Evolutionary conservation across 352 stramenopile genomes (phyloP), one percentile per base, ranked within the genome.

Genomic region (Vaucheria bursata): DNA sequence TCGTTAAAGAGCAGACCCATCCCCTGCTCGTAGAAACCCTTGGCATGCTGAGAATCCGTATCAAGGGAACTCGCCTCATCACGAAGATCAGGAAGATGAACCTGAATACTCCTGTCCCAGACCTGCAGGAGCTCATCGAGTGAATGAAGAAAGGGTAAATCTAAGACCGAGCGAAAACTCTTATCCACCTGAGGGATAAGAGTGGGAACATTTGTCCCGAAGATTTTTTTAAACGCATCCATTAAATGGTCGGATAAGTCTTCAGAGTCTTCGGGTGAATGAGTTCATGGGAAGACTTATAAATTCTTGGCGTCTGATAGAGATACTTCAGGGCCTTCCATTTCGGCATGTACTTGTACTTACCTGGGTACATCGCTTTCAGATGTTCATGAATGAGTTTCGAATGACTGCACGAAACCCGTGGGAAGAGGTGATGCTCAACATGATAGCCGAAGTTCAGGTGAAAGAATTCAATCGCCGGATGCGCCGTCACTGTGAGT

Each of bases 271-370:
- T 59, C 45, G 45, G 45, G 45, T 59, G 45, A 59, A 59, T 59
- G 12, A 59, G 45, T 25, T 59, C 45, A 18, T 59, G 12, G 45
- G 18, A 25, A 25, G 18, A 18, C 25, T 59, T 59, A 59, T 59
- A 59, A 59, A 59, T 59, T 25, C 45, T 18, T 25, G 45, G 45
- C 18, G 45, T 59, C 45, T 18, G 18, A 59, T 59, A 59, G 45
- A 59, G 18, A 25, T 59, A 59, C 45, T 59, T 59, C 12, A 59
- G 45, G 45, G 45, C 45, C 45, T 25, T 18, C 45, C 45, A 59
- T 59, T 59, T 59, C 18, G 45, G 45, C 45, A 59, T 59, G 45
- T 25, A 59, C 45, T 59, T 18, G 45, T 59, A 59, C 45, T 59
- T 59, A 18, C 25, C 12, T 25, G 45, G 45, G 25, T 59, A 59